Evolutionary conservation across 805 yeast species (phyloP).

Genomic region (Zygoascus biomembranicola): DNA sequence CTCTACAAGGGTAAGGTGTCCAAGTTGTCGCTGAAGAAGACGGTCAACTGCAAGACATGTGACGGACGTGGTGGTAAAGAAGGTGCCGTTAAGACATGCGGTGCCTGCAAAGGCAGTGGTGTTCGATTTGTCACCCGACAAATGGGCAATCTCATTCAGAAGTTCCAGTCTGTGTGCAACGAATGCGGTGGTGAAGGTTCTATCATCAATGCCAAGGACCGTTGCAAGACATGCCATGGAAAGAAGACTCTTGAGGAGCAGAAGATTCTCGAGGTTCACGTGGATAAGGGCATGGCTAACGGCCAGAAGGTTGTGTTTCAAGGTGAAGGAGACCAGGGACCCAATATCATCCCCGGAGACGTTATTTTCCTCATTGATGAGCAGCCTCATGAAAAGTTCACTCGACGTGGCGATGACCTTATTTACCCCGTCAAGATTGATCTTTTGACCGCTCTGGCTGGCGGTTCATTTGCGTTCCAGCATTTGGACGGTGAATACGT

Average conservation of each 20-base stretch:
- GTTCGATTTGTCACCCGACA: constrained; percentile 86
- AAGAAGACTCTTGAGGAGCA: constrained; percentile 69
- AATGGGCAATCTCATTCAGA: constrained; percentile 99
- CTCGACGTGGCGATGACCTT: constrained; percentile 85
- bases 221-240: constrained; percentile 83
- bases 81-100: constrained; percentile 81
- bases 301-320: constrained; percentile 85
- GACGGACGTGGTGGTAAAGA: constrained; percentile 95
- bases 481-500: constrained; percentile 90
- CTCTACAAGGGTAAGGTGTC: constrained; percentile 89
- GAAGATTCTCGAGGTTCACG: constrained; percentile 73
- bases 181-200: constrained; percentile 90
- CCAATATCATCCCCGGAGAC: constrained; percentile 92
- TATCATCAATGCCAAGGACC: constrained; percentile 74
- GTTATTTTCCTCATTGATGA: constrained; percentile 88
- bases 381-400: constrained; percentile 74
- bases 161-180: constrained; percentile 92
- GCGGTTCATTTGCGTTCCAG: constrained; percentile 83
- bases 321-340: constrained; percentile 98
- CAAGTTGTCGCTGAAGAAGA: constrained; percentile 88
- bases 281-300: constrained; percentile 94
- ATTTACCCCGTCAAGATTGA: constrained; percentile 81
- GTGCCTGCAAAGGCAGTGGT: constrained; percentile 87
- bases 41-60: constrained; percentile 80
- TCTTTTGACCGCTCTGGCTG: constrained; percentile 89